phyloP scores from a whole-genome alignment of 345 rosid species.

The Reutealis trisperma region DNA sequence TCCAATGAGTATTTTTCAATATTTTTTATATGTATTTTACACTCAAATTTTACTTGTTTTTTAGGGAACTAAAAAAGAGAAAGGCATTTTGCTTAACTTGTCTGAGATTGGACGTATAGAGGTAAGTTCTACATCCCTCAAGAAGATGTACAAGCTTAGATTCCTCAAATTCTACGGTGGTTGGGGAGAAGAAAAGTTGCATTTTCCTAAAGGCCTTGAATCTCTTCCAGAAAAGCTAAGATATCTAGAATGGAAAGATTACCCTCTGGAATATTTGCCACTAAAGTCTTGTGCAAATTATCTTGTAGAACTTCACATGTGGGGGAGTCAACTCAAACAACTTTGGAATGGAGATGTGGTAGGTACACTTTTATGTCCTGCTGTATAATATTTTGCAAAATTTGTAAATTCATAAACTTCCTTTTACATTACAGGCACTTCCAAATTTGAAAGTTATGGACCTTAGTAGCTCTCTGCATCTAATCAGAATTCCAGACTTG shows the following conservation, averaged over 20 bases:
- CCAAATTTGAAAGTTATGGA: not conserved
- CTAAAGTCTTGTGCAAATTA: not conserved
- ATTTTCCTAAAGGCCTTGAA: not conserved
- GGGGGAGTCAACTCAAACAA: not conserved
- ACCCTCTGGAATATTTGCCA: not conserved
- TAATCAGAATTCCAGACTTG: constrained; percentile 1
- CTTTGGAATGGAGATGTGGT: not conserved
- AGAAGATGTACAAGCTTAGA: too few species aligned
- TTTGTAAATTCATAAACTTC: not conserved
- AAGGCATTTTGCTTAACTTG: too few species aligned
- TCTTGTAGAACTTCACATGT: not conserved
- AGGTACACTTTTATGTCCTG: too few species aligned
- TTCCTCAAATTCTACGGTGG: not conserved
- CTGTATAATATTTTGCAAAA: too few species aligned
- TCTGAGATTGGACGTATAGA: too few species aligned
- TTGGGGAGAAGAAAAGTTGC: too few species aligned
- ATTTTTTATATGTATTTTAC: too few species aligned
- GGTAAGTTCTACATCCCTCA: too few species aligned
- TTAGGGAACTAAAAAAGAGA: too few species aligned
- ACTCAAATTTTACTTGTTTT: too few species aligned
- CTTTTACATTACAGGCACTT: not conserved
- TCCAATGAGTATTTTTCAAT: too few species aligned
- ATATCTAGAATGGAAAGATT: not conserved
- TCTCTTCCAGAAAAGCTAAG: not conserved
- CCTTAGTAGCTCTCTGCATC: not conserved